Evolutionary conservation across 768 basidiomycete genomes (phyloP).

Genomic region (Crepidotus variabilis): DNA sequence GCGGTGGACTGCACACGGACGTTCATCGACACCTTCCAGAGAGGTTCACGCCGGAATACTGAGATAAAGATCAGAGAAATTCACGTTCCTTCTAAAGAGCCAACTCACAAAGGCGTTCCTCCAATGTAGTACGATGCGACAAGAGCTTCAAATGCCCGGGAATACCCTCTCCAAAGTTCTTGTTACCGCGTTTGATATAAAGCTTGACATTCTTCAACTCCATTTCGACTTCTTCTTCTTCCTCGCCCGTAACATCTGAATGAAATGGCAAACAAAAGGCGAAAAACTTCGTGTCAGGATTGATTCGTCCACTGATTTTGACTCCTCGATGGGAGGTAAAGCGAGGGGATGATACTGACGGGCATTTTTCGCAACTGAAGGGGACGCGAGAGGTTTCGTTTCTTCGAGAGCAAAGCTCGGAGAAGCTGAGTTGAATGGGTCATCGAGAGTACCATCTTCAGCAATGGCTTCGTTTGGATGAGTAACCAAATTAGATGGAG

Average conservation of each 20-base stretch:
- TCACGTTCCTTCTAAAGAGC: not conserved
- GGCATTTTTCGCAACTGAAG: constrained; percentile 18
- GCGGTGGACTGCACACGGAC: constrained; percentile 50
- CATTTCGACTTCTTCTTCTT: constrained; percentile 51
- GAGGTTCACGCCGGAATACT: constrained; percentile 71
- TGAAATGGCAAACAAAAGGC: not conserved
- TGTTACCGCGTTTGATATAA: constrained; percentile 53
- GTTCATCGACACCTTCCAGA: constrained; percentile 71
- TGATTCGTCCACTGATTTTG: constrained; percentile 1
- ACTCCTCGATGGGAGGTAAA: constrained; percentile 8
- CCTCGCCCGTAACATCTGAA: constrained; percentile 58
- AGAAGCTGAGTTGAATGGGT: constrained; percentile 10
- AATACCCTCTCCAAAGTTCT: constrained; percentile 57
- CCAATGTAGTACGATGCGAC: constrained; percentile 33
- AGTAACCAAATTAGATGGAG: constrained; percentile 4
- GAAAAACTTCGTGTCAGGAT: constrained; percentile 14
- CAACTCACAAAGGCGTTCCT: constrained; percentile 48
- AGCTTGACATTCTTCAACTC: constrained; percentile 62
- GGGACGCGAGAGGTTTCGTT: constrained; percentile 8
- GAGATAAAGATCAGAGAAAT: not conserved
- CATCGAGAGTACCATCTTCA: constrained; percentile 6
- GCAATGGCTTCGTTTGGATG: constrained; percentile 14
- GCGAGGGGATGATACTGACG: constrained; percentile 25
- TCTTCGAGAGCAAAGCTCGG: constrained; percentile 14
- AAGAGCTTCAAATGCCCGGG: constrained; percentile 60